These are phyloP conservation scores for Zoysia matrella DNA, from an alignment of 202 grass and related monocot genomes.

Conservation along the genomic window DNA sequence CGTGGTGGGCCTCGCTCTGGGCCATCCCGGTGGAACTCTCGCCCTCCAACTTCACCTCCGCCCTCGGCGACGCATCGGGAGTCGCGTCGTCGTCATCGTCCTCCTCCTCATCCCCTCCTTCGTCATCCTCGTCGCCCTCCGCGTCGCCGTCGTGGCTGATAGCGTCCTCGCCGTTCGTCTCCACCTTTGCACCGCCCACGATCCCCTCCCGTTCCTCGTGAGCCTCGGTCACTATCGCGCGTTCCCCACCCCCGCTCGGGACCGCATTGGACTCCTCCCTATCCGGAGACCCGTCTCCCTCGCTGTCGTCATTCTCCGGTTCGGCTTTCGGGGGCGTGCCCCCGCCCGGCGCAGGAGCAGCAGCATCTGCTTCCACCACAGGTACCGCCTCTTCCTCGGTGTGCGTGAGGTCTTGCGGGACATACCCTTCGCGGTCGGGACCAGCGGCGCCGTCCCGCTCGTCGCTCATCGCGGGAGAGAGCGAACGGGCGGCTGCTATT, in stretches of 20 bases:
- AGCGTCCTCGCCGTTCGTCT: constrained; percentile 58
- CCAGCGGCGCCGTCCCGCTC: constrained; percentile 46
- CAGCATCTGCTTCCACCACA: constrained; percentile 30
- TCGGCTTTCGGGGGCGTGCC: constrained; percentile 25
- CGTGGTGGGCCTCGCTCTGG: constrained; percentile 47
- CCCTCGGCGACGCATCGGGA: constrained; percentile 51
- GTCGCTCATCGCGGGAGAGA: constrained; percentile 53
- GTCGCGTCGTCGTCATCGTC: constrained; percentile 54
- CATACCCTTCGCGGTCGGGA: constrained; percentile 42
- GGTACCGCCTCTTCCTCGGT: constrained; percentile 43
- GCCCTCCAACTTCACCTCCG: constrained; percentile 54
- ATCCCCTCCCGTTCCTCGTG: constrained; percentile 35
- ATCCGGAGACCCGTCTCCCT: constrained; percentile 41
- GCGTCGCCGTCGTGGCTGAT: constrained; percentile 55
- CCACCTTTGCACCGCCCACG: constrained; percentile 38
- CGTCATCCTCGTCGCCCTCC: constrained; percentile 51
- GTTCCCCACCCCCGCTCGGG: not conserved
- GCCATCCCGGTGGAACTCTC: constrained; percentile 38
- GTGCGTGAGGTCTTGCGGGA: not conserved
- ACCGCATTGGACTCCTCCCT: constrained; percentile 45
- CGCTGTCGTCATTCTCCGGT: constrained; percentile 45
- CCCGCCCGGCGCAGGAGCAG: not conserved
- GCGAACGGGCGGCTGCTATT: constrained; percentile 18
- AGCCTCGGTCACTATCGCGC: constrained; percentile 7
- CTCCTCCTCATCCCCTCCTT: not conserved